Percentiles rank a stretch among this genome's conserved stretches.
phyloP scores from a whole-genome alignment of 495 filamentous ascomycete genomes.

The Aspergillus wentii region DNA sequence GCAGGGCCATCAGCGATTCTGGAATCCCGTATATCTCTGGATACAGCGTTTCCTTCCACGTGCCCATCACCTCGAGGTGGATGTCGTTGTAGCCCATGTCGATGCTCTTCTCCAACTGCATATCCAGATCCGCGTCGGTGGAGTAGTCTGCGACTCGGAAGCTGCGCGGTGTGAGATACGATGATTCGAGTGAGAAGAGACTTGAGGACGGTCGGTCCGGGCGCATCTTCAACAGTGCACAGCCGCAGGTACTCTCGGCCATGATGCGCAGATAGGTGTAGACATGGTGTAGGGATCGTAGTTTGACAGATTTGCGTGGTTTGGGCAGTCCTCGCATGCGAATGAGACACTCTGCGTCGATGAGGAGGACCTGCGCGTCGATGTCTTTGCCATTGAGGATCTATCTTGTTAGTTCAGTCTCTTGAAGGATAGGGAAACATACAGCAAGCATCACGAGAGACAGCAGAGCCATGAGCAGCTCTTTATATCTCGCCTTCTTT shows the following conservation, averaged over 20 bases:
- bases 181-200: neutral
- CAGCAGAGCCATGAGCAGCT: conserved; percentile 7
- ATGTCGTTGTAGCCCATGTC: conserved; percentile 7
- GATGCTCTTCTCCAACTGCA: conserved; percentile 1
- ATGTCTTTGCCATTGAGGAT: conserved; percentile 1
- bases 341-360: conserved; percentile 11
- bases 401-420: too few species aligned
- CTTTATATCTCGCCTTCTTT: conserved; percentile 10
- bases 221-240: conserved; percentile 8
- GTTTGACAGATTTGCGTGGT: conserved; percentile 7
- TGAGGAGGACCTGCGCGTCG: conserved; percentile 5
- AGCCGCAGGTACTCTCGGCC: conserved; percentile 14
- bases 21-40: conserved; percentile 8
- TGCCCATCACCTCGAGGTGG: conserved; percentile 10
- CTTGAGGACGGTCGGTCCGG: conserved; percentile 7
- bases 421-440: too few species aligned
- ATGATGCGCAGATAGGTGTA: conserved; percentile 13
- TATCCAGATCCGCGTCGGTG: conserved; percentile 3
- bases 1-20: conserved; percentile 9
- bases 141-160: conserved; percentile 6
- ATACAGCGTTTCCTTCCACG: conserved; percentile 8
- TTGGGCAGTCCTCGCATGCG: conserved; percentile 8
- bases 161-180: conserved; percentile 2
- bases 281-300: conserved; percentile 11
- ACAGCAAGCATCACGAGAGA: too few species aligned